Evolutionary conservation across 2,329 filamentous ascomycete species (phyloP), one percentile per base, ranked within the genome.

Genomic region (Pestalotiopsis sp.): DNA sequence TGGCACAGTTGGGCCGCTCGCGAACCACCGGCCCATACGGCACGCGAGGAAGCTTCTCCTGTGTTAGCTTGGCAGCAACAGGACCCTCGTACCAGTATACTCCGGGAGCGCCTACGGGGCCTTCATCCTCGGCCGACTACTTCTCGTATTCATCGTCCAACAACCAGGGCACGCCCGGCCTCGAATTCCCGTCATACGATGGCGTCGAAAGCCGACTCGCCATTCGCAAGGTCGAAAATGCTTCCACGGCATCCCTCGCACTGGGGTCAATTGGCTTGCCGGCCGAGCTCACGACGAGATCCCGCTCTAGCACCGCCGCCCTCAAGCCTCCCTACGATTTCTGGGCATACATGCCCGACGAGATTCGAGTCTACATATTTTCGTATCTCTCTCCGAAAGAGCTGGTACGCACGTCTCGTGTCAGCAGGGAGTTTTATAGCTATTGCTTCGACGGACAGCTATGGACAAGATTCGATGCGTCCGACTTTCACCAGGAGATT

Each of bases 361-460:
- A 99, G 82, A 85, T 98, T 67, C 91, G 91, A 73, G 85, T 97
- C 73, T 84, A 93, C 57, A 90, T 98, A 64, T 86, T 98, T 68
- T 86, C 89, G 4, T 94, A 92, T 74, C 84, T 98, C 23, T 85
- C 85, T 36, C 94, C 95, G 0, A 94, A 91, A 76, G 91, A 98
- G 77, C 87, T 98, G 41, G 90, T 98, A 12, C 88, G 90, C 69
- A 88, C 88, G 68, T 97, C 95, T 0, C 84, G 89, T 20, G 92
- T 96, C 23, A 95, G 90, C 77, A 94, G 90, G 78, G 82, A 86
- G 5, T 98, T 96, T 84, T 85, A 97, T 79, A 86, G 87, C 62
- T 90, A 93, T 80, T 98, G 95, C 81, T 97, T 95, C 75, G 95
- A 99, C 78, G 96, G 96, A 1, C 96, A 99, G 81, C 82, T 98